phyloP scores from a whole-genome alignment of 441 rosid species.

The Mallotus repandus region DNA sequence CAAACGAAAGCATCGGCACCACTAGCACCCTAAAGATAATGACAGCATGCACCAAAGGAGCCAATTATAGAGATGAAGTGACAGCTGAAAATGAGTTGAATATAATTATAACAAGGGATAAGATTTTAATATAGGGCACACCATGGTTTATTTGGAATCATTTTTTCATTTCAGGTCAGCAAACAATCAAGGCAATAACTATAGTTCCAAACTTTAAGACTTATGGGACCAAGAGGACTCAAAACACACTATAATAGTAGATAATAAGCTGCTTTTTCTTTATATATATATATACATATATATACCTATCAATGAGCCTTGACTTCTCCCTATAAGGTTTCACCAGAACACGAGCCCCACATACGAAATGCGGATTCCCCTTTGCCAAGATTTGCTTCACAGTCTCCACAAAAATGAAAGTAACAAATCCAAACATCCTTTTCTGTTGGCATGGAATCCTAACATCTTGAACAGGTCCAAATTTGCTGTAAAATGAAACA shows the following conservation, averaged over 20 bases:
- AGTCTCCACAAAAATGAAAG: constrained; percentile 66
- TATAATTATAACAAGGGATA: constrained; percentile 1
- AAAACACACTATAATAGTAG: constrained; percentile 1
- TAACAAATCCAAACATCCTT: constrained; percentile 95
- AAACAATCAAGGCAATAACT: neutral
- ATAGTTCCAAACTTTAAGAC: neutral
- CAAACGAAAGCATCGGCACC: neutral
- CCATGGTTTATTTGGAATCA: constrained; percentile 10
- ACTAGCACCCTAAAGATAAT: neutral
- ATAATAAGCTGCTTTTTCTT: neutral
- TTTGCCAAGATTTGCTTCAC: constrained; percentile 69
- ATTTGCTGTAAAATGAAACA: constrained; percentile 40
- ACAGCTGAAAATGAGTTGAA: constrained; percentile 14
- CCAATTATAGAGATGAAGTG: constrained; percentile 8
- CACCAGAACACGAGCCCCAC: constrained; percentile 90
- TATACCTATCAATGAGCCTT: constrained; percentile 60
- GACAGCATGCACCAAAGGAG: neutral
- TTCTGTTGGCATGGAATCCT: constrained; percentile 91
- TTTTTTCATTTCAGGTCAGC: constrained; percentile 1
- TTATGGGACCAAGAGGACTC: neutral
- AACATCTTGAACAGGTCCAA: constrained; percentile 91
- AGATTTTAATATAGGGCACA: constrained; percentile 6
- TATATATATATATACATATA: neutral
- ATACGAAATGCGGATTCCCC: constrained; percentile 89
- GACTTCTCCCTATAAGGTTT: constrained; percentile 93